Percentiles rank a stretch among this genome's conserved stretches.
These are phyloP conservation scores for Wickerhamiella hasegawae DNA, from an alignment of 805 yeast genomes.

Conservation along the genomic window DNA sequence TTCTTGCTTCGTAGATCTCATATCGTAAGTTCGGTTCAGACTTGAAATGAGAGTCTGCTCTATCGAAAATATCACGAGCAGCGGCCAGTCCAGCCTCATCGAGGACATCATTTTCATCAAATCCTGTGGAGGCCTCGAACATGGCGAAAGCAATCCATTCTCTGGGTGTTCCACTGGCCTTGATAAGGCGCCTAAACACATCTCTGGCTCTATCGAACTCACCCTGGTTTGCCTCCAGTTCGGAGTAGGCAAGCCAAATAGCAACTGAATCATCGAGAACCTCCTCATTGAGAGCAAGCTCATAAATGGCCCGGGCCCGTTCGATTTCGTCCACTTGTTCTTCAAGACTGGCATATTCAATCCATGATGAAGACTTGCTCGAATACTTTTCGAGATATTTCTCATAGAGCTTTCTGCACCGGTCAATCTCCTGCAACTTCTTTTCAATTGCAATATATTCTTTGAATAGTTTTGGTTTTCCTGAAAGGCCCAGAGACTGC, in stretches of 20 bases:
- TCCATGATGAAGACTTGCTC: constrained; percentile 32
- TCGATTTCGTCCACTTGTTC: constrained; percentile 47
- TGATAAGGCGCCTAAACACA: constrained; percentile 29
- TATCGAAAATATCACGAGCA: constrained; percentile 40
- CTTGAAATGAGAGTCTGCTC: constrained; percentile 34
- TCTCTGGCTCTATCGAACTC: constrained; percentile 40
- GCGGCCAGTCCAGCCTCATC: constrained; percentile 31
- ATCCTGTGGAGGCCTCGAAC: constrained; percentile 47
- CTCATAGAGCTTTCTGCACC: constrained; percentile 60
- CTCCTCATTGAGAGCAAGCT: constrained; percentile 29
- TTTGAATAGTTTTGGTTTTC: constrained; percentile 37
- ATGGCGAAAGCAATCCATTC: constrained; percentile 54
- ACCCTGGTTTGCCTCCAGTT: constrained; percentile 43
- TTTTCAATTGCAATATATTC: constrained; percentile 56
- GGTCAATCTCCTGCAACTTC: constrained; percentile 57
- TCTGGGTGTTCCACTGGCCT: constrained; percentile 18
- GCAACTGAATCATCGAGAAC: constrained; percentile 17
- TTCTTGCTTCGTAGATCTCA: constrained; percentile 41
- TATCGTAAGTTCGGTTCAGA: constrained; percentile 27
- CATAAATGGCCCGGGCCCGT: constrained; percentile 48
- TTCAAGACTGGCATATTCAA: constrained; percentile 34
- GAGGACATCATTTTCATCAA: constrained; percentile 32
- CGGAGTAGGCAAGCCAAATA: constrained; percentile 31
- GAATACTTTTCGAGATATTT: constrained; percentile 41
- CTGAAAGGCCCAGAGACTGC: constrained; percentile 44